phyloP scores from a whole-genome alignment of 768 basidiomycete genomes.

The Mycena rosella region DNA sequence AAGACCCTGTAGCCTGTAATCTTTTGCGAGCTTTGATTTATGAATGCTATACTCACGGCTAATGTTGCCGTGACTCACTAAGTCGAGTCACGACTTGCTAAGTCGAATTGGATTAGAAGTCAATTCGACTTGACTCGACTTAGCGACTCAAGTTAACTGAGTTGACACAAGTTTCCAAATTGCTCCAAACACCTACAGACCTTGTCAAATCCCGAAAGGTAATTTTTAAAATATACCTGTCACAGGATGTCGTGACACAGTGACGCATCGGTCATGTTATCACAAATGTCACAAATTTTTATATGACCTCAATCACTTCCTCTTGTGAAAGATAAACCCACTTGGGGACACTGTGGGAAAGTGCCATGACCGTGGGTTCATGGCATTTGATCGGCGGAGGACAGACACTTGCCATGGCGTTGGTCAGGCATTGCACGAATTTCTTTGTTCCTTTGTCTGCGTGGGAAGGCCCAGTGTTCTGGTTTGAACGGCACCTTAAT shows the following conservation, averaged over 20 bases:
- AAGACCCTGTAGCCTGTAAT: no score
- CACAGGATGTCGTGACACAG: constrained; percentile 1
- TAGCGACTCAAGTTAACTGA: background rate
- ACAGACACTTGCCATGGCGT: no score
- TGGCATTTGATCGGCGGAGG: no score
- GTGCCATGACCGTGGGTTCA: no score
- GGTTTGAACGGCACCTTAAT: no score
- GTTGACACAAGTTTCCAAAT: constrained; percentile 4
- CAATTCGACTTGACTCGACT: background rate
- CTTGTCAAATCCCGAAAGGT: constrained; percentile 9
- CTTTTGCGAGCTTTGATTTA: no score
- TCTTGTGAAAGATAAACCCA: background rate
- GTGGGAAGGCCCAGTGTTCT: no score
- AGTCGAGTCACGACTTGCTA: background rate
- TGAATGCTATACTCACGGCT: no score
- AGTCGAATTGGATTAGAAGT: background rate
- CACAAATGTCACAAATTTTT: constrained; percentile 4
- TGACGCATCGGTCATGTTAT: background rate
- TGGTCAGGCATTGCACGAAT: no score
- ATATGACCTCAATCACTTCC: constrained; percentile 10
- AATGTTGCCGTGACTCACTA: constrained; percentile 1
- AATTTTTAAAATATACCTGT: constrained; percentile 6
- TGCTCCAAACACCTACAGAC: constrained; percentile 13
- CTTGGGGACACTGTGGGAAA: no score
- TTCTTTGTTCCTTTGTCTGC: no score